Base-by-base conservation (phyloP, 2,329 filamentous ascomycete genomes). In the Fusarium sulawesiense region DNA sequence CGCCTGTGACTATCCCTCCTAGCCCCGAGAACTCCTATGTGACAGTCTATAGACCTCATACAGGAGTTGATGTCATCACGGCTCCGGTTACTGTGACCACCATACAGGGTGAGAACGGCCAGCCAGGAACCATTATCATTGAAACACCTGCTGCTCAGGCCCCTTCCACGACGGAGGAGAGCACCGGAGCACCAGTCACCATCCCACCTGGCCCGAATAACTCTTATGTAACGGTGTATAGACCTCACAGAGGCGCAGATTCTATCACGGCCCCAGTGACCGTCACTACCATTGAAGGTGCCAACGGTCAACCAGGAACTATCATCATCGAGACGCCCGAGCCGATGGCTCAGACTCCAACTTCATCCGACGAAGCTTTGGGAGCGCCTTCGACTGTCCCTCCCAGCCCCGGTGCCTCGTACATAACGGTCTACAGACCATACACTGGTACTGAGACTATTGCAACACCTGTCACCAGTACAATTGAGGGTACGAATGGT, bases 41-140 rank as follows among this genome's bases (percentile, higher is more conserved):
- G 9, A 70, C 67, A 4, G 49, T 70, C 7, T 70, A 70, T 6
- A 55, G 67, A 40, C 66, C 66, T 25, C 62, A 70, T 21, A 58
- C 42, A 2, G 61, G 67, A n/a, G n/a, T 42, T 12, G 54, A 59
- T 14, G 13, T 37, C 9, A 70, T 70, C 11, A 67, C 56, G 14
- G 54, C 49, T 3, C 66, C 67, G 18, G n/a, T 70, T 6, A 70
- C 62, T 2, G 34, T 70, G 9, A 59, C 66, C 8, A 70, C 66
- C 6, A 67, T 70, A 11, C 30, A 46, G 14, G 60, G 60, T 2
- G 34, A 30, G 16, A 56, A 54, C 10, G 67, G 66, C 2, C 55
- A 53, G 16, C 64, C 64, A 3, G 64, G 64, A 5, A 66, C 64
- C 4, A 54, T 66, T 25, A 51, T 66, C 5, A 60, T 66, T 10